Conservation (phyloP, 768 basidiomycete species). For the Fibroporia radiculosa region DNA sequence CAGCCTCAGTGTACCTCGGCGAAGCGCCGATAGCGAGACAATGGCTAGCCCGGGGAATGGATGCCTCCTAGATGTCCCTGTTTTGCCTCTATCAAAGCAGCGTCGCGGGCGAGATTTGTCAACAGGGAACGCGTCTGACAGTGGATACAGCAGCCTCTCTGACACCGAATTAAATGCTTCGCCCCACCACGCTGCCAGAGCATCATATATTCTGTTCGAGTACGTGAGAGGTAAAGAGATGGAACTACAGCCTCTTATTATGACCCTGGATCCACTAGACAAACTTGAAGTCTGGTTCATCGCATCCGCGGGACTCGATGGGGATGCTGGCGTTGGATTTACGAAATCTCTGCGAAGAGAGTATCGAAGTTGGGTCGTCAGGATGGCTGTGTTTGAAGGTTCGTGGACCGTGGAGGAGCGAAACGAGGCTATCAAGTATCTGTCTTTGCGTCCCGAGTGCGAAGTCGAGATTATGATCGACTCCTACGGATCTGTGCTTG, state of each 20-base stretch:
- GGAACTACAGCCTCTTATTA: constrained; percentile 10
- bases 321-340: constrained; percentile 25
- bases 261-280: constrained; percentile 1
- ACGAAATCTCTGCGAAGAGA: constrained; percentile 24
- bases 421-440: not conserved
- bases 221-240: constrained; percentile 16
- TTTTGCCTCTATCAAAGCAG: no score
- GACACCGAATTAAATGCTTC: not conserved
- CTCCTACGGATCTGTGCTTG: not conserved
- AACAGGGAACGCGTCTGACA: no score
- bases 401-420: constrained; percentile 10
- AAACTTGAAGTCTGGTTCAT: not conserved
- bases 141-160: no score
- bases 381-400: constrained; percentile 21
- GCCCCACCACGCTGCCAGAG: no score
- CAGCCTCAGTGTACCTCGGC: no score
- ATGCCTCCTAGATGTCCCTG: no score
- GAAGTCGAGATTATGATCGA: not conserved
- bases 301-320: constrained; percentile 13
- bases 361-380: constrained; percentile 23
- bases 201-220: constrained; percentile 2
- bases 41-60: no score
- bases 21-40: no score
- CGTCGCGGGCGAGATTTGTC: no score
- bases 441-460: not conserved